phyloP scores from a whole-genome alignment of 108 stramenopile species.

The Phaeodactylum tricornutum region DNA sequence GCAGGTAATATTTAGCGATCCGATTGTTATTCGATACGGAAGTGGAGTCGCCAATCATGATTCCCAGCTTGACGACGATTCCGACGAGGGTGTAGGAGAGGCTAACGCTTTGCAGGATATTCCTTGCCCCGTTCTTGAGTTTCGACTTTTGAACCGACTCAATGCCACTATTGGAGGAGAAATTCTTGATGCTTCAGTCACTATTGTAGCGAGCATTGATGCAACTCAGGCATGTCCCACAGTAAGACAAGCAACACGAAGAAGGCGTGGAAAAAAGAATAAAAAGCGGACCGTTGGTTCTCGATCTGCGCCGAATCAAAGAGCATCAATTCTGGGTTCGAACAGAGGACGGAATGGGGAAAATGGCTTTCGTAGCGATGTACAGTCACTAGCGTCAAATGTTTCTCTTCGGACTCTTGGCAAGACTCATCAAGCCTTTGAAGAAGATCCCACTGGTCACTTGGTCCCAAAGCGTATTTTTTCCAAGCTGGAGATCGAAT shows the following conservation, averaged over 20 bases:
- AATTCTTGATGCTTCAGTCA: conserved; percentile 51
- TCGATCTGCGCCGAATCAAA: neutral
- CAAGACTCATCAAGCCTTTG: conserved; percentile 5
- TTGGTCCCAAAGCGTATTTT: conserved; percentile 37
- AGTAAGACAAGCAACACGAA: neutral
- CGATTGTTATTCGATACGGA: conserved; percentile 48
- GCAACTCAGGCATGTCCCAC: conserved; percentile 12
- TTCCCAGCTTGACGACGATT: conserved; percentile 2
- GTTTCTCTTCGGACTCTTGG: neutral
- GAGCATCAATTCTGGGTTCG: neutral
- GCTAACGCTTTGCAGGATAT: conserved; percentile 1
- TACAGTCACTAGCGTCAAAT: neutral
- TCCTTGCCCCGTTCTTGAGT: conserved; percentile 62
- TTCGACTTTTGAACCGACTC: conserved; percentile 52
- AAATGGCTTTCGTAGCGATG: neutral
- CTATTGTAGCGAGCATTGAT: conserved; percentile 30
- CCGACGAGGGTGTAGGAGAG: neutral
- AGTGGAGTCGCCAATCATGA: conserved; percentile 21
- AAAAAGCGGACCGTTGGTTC: too few relatives aligned
- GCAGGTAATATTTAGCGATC: conserved; percentile 42
- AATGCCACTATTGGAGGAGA: conserved; percentile 27
- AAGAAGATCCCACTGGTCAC: conserved; percentile 11
- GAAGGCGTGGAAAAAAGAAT: neutral
- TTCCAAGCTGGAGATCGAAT: conserved; percentile 42
- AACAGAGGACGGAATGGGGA: neutral